These are phyloP conservation scores for Pisolithus tinctorius DNA, from an alignment of 768 basidiomycete species.

Conservation along the genomic window DNA sequence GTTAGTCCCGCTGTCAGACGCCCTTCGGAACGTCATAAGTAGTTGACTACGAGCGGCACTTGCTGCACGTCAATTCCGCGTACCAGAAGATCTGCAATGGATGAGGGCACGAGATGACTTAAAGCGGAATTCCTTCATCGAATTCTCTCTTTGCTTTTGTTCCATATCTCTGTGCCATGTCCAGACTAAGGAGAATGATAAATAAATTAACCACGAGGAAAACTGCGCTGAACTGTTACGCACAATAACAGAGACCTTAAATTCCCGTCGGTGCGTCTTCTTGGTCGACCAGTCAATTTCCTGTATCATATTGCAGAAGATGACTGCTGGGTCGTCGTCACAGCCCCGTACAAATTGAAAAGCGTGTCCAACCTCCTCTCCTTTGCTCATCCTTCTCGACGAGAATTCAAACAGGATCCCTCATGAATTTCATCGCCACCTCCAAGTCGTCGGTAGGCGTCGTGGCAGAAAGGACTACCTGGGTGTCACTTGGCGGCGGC, in stretches of 20 bases:
- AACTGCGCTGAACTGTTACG: slow-evolving; percentile 20
- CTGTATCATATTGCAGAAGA: slow-evolving; percentile 98
- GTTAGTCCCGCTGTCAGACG: slow-evolving; percentile 96
- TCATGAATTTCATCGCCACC: slow-evolving; percentile 99
- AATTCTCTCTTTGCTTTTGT: slow-evolving; percentile 89
- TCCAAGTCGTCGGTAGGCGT: slow-evolving; percentile 97
- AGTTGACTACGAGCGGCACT: slow-evolving; percentile 92
- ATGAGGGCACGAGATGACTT: slow-evolving; percentile 97
- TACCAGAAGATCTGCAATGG: slow-evolving; percentile 95
- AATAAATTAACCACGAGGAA: slow-evolving; percentile 13
- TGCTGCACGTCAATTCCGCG: slow-evolving; percentile 99
- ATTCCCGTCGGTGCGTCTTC: slow-evolving; percentile 94
- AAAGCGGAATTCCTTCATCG: slow-evolving; percentile 99
- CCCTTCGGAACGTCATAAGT: slow-evolving; percentile 89
- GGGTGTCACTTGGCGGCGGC: slow-evolving; percentile 90
- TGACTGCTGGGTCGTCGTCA: slow-evolving; percentile 99
- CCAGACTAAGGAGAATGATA: slow-evolving; percentile 7
- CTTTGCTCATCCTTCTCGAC: slow-evolving; percentile 97
- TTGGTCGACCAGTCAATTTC: slow-evolving; percentile 99
- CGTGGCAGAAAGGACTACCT: slow-evolving; percentile 96
- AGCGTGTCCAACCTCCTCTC: slow-evolving; percentile 99
- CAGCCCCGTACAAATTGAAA: slow-evolving; percentile 97
- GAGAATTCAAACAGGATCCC: slow-evolving; percentile 91
- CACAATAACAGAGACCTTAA: slow-evolving; percentile 96
- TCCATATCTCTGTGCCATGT: slow-evolving; percentile 99